Conservation (phyloP, 148 eudicot species). For the Cornus florida region DNA sequence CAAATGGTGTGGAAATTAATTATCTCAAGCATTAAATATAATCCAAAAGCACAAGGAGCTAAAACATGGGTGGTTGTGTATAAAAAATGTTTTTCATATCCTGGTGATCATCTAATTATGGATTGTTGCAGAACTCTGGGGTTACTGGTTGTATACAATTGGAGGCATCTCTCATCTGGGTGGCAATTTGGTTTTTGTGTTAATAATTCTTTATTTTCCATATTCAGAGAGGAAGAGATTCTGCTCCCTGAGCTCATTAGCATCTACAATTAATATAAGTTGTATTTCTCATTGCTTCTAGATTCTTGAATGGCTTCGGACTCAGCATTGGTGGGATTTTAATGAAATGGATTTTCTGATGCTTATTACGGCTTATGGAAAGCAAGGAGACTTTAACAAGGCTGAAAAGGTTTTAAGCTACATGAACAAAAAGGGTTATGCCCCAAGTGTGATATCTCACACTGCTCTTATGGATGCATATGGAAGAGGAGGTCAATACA, state of each 20-base stretch:
- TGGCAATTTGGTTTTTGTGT: background rate
- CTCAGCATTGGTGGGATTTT: conserved; percentile 94
- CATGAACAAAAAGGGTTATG: conserved; percentile 74
- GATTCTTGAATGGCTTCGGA: conserved; percentile 96
- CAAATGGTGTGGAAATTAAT: background rate
- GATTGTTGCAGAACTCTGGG: background rate
- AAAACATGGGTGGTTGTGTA: background rate
- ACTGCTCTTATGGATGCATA: conserved; percentile 99
- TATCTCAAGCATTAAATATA: background rate
- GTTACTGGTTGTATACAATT: background rate
- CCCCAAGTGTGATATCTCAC: conserved; percentile 70
- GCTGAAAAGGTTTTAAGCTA: conserved; percentile 69
- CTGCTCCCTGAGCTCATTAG: background rate
- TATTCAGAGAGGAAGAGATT: background rate
- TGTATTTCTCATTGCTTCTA: conserved; percentile 22
- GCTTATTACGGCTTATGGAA: conserved; percentile 92
- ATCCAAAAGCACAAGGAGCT: background rate
- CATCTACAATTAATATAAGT: background rate
- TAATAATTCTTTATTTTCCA: background rate
- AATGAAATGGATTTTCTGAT: conserved; percentile 81
- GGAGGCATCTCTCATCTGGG: background rate
- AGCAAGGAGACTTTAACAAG: conserved; percentile 73
- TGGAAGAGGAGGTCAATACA: conserved; percentile 82
- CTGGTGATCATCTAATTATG: background rate
- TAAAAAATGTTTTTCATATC: background rate